phyloP scores from a whole-genome alignment of 2,329 filamentous ascomycete genomes.

The Alternaria sp. region DNA sequence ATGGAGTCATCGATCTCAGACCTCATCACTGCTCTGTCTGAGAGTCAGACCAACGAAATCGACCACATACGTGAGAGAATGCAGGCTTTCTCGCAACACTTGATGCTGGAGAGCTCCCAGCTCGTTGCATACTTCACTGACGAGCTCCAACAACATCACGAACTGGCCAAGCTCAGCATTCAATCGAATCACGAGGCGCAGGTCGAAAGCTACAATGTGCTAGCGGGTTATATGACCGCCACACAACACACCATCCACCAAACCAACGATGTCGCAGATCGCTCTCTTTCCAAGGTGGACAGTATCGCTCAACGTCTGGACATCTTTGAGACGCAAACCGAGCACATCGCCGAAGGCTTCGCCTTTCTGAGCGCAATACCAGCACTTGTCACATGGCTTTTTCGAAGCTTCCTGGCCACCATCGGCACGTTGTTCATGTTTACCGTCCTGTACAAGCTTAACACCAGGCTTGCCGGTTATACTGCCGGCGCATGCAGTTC shows the following conservation, averaged over 20 bases:
- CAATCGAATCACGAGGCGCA: conserved; percentile 31
- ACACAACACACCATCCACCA: conserved; percentile 21
- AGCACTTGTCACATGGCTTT: conserved; percentile 14
- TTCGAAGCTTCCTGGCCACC: conserved; percentile 16
- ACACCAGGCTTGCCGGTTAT: conserved; percentile 25
- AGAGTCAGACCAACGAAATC: conserved; percentile 29
- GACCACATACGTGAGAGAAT: conserved; percentile 24
- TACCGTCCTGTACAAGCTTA: conserved; percentile 25
- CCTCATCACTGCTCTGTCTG: conserved; percentile 27
- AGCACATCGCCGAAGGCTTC: conserved; percentile 32
- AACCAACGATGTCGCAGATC: conserved; percentile 22
- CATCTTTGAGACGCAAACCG: conserved; percentile 29
- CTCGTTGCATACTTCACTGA: conserved; percentile 22
- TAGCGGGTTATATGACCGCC: conserved; percentile 24
- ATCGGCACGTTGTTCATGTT: conserved; percentile 23
- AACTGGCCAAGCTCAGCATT: conserved; percentile 21
- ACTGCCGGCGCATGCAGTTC: conserved; percentile 28
- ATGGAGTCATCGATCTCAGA: conserved; percentile 30
- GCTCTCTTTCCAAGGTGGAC: conserved; percentile 25
- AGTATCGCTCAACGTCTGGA: conserved; percentile 30
- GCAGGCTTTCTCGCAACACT: conserved; percentile 31
- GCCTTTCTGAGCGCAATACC: conserved; percentile 34
- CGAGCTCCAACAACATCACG: conserved; percentile 29
- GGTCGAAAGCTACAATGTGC: conserved; percentile 23
- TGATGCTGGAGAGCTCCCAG: conserved; percentile 30